These are phyloP conservation scores for Pisolithus sp. DNA, from an alignment of 768 basidiomycete genomes.

Conservation along the genomic window DNA sequence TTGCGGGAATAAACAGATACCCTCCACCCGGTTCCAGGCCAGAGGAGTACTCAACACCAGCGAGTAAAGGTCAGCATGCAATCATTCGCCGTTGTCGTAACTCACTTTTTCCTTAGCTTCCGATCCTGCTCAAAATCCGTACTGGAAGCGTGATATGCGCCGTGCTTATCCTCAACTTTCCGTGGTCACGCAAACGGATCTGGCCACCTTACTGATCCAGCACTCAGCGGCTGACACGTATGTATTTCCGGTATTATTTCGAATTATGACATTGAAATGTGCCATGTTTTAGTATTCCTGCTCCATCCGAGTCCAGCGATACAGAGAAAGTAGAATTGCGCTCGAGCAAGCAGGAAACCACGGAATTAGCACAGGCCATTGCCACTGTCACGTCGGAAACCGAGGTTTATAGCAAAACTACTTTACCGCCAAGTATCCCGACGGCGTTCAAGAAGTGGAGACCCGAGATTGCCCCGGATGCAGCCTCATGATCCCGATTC, in stretches of 20 bases:
- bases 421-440: slow-evolving; percentile 71
- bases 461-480: slow-evolving; percentile 61
- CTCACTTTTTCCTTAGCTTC: slow-evolving; percentile 48
- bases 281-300: slow-evolving; percentile 41
- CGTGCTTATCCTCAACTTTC: slow-evolving; percentile 90
- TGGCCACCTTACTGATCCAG: slow-evolving; percentile 75
- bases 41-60: slow-evolving; percentile 81
- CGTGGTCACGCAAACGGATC: slow-evolving; percentile 76
- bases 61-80: slow-evolving; percentile 64
- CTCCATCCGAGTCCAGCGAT: slow-evolving; percentile 38
- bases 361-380: slow-evolving; percentile 73
- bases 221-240: slow-evolving; percentile 65
- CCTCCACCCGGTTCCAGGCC: slow-evolving; percentile 86
- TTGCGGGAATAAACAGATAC: slow-evolving; percentile 64
- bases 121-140: slow-evolving; percentile 83
- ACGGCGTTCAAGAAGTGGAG: slow-evolving; percentile 66
- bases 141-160: slow-evolving; percentile 95
- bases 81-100: neutral
- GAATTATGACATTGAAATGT: slow-evolving; percentile 1
- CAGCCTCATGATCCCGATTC: slow-evolving; percentile 78
- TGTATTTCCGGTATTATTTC: slow-evolving; percentile 24
- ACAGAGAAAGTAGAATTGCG: slow-evolving; percentile 40
- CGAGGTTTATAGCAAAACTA: slow-evolving; percentile 54
- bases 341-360: slow-evolving; percentile 34
- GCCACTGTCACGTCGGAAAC: slow-evolving; percentile 49